Evolutionary conservation across 2,329 filamentous ascomycete genomes (phyloP), one percentile per base, ranked within the genome.

Genomic region (Ophiognomonia clavigignenti-juglandacearum): DNA sequence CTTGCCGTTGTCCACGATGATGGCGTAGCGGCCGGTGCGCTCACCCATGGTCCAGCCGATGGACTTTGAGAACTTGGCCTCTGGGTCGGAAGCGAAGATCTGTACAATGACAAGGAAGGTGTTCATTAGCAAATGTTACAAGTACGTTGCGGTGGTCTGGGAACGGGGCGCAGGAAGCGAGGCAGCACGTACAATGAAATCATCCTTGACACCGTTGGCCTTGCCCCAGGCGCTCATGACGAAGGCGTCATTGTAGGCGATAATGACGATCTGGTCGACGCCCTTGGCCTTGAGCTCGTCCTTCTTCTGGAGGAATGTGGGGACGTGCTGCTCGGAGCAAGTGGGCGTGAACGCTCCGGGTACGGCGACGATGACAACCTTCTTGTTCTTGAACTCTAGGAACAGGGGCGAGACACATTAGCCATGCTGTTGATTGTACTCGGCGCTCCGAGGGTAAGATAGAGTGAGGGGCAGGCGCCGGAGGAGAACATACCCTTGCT

Each of bases 221-320:
- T 95, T 95, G 70, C 82, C 85, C 88, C 88, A 93, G 45, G 86
- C 88, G 59, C 82, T 84, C 87, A 92, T 92, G 66, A 95, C 89
- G 64, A 77, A 95, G 54, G 83, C 74, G 69, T 95, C 90, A 70
- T 95, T 95, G 74, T 74, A 85, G 51, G 88, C 86, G 61, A 95
- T 84, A 62, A 93, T 81, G 56, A 88, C 79, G 60, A 95, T 80
- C 54, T 85, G 68, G 68, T 95, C 89, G 56, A 95, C 86, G 59
- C 87, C 88, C 77, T 92, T 92, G 63, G 72, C 72, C 72, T 83
- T 83, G 67, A 95, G 75, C 62, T 84, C 74, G 44, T 79, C 72
- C 57, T 84, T 71, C 65, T 88, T 84, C 66, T 79, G 69, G 59
- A 92, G 79, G 77, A 89, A 95, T 53, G 85, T 85, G 52, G 88